phyloP scores from a whole-genome alignment of 257 asterid genomes.

The Nicotiana benthamiana region DNA sequence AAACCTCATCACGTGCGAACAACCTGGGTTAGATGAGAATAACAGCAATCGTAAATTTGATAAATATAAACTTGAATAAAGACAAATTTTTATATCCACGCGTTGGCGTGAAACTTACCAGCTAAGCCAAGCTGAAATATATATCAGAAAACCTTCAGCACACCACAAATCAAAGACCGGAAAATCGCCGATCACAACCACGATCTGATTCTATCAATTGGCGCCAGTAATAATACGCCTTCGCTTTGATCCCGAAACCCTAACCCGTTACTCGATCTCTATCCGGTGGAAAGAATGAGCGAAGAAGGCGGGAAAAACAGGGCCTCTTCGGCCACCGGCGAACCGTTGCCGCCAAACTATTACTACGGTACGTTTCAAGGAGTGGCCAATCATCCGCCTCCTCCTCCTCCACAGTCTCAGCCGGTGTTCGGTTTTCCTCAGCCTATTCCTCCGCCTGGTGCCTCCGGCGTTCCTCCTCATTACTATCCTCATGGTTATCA shows the following conservation, averaged over 20 bases:
- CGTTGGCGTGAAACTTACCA: conserved; percentile 3
- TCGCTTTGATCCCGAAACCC: conserved; percentile 11
- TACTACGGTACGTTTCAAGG: conserved; percentile 92
- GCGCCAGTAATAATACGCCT: neutral
- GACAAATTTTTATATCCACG: neutral
- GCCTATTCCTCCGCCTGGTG: conserved; percentile 52
- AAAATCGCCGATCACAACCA: neutral
- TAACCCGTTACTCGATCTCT: conserved; percentile 6
- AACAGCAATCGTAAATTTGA: no score
- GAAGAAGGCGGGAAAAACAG: conserved; percentile 39
- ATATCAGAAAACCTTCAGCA: neutral
- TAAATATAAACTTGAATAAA: neutral
- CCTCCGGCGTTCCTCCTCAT: conserved; percentile 33
- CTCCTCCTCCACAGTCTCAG: conserved; percentile 43
- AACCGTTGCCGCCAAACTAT: conserved; percentile 33
- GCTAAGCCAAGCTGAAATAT: neutral
- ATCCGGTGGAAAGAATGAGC: conserved; percentile 16
- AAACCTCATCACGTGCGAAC: no score
- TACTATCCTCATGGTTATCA: conserved; percentile 68
- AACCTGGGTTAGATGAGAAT: no score
- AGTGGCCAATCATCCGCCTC: conserved; percentile 57
- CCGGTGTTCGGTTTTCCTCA: conserved; percentile 77
- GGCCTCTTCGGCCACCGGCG: conserved; percentile 27
- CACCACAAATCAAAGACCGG: neutral
- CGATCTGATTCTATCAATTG: neutral